phyloP scores from a whole-genome alignment of 148 eudicot species.

The Cornus suecica region DNA sequence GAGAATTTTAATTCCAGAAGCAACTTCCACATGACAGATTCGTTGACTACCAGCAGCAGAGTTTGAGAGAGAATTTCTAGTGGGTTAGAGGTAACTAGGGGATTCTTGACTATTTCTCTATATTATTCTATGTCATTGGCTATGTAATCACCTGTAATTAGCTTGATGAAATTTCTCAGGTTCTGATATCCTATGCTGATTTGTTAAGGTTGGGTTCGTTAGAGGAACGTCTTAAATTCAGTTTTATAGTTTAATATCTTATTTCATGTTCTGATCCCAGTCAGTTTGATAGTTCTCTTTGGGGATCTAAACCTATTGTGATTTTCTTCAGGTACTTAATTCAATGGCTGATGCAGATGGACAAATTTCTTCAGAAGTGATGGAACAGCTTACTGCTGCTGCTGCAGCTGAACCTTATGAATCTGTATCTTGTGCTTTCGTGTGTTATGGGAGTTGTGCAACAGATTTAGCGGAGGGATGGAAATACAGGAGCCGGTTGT shows the following conservation, averaged over 20 bases:
- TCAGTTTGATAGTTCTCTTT: background rate
- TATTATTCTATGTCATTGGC: background rate
- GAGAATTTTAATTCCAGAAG: too few species aligned
- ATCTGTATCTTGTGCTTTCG: slow-evolving; percentile 92
- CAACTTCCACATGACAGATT: too few species aligned
- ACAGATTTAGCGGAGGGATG: slow-evolving; percentile 88
- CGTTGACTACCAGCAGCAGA: too few species aligned
- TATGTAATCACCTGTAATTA: background rate
- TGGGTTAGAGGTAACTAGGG: too few species aligned
- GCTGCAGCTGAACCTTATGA: slow-evolving; percentile 97
- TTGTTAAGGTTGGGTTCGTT: background rate
- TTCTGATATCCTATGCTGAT: background rate
- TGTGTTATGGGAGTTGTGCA: slow-evolving; percentile 89
- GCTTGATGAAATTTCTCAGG: background rate
- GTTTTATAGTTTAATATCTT: background rate
- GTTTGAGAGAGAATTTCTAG: too few species aligned
- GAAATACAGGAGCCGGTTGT: slow-evolving; percentile 87
- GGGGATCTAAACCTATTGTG: background rate
- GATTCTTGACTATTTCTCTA: background rate
- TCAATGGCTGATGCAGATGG: slow-evolving; percentile 91
- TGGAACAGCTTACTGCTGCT: slow-evolving; percentile 93
- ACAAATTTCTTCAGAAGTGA: slow-evolving; percentile 66
- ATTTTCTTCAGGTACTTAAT: slow-evolving; percentile 62
- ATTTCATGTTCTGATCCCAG: background rate
- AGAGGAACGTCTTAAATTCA: background rate